phyloP scores from a whole-genome alignment of 1,139 yeast species.

The Pichia sp. region DNA sequence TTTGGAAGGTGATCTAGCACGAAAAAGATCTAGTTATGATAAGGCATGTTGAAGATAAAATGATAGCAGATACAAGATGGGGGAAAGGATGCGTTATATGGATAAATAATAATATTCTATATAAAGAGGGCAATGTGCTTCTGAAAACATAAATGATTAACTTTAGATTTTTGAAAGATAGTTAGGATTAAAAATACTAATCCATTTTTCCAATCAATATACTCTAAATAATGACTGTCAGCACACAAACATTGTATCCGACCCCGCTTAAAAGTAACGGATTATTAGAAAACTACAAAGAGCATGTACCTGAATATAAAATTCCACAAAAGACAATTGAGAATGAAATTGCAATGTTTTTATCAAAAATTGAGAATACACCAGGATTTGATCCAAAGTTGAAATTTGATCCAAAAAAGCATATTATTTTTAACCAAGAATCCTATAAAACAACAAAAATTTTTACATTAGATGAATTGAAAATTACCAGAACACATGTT shows the following conservation, averaged over 20 bases:
- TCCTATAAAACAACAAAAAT: constrained; percentile 25
- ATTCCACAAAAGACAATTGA: constrained; percentile 28
- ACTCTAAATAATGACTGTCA: not conserved
- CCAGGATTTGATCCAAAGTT: constrained; percentile 30
- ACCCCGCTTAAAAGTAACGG: constrained; percentile 20
- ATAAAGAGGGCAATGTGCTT: too few species aligned
- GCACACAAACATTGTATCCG: constrained; percentile 18
- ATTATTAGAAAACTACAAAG: constrained; percentile 23
- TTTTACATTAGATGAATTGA: constrained; percentile 28
- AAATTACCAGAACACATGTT: constrained; percentile 30
- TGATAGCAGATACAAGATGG: too few species aligned
- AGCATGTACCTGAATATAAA: constrained; percentile 22
- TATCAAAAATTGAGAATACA: constrained; percentile 24
- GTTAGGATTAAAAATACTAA: too few species aligned
- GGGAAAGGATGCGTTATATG: too few species aligned
- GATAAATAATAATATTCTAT: too few species aligned
- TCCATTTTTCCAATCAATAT: too few species aligned
- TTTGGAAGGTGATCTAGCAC: not conserved
- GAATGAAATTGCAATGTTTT: constrained; percentile 25
- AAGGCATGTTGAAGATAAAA: too few species aligned
- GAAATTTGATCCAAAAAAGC: constrained; percentile 30
- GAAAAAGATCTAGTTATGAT: too few species aligned
- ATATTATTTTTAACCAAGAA: constrained; percentile 28
- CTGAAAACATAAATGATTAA: too few species aligned
- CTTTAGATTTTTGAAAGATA: too few species aligned